phyloP scores from a whole-genome alignment of 176 grass and related monocot genomes.

The Phoenix dactylifera region DNA sequence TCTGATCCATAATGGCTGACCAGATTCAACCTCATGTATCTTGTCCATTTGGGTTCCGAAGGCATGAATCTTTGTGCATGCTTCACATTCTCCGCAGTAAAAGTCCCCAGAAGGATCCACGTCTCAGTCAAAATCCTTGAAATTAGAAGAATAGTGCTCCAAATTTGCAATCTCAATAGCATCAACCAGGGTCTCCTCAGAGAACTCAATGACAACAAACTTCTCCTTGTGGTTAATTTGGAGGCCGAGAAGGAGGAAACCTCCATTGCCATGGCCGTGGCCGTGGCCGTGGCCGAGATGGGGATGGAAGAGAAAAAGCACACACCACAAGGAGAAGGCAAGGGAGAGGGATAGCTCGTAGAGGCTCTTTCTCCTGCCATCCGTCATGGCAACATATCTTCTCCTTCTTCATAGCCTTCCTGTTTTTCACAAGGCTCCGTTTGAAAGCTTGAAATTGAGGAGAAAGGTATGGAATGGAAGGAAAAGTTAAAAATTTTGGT shows the following conservation, averaged over 20 bases:
- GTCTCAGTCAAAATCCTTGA: conserved; percentile 47
- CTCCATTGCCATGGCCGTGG: conserved; percentile 13
- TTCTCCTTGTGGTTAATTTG: conserved; percentile 24
- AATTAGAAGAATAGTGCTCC: conserved; percentile 93
- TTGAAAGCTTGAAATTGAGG: too few species aligned
- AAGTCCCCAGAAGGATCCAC: conserved; percentile 53
- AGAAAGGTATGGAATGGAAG: too few species aligned
- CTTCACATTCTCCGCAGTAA: conserved; percentile 67
- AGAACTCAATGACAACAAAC: conserved; percentile 65
- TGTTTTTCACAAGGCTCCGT: neutral
- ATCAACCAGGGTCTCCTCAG: conserved; percentile 83
- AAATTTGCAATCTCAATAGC: conserved; percentile 70
- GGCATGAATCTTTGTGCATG: conserved; percentile 74
- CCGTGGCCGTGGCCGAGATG: conserved; percentile 25
- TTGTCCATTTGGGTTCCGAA: conserved; percentile 46
- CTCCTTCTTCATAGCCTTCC: conserved; percentile 40
- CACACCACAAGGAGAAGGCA: conserved; percentile 56
- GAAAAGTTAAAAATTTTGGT: too few species aligned
- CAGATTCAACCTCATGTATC: conserved; percentile 67
- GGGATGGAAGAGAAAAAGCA: conserved; percentile 53
- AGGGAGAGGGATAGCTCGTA: conserved; percentile 65
- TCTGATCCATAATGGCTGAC: conserved; percentile 67
- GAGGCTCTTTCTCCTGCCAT: conserved; percentile 24
- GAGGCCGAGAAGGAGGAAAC: neutral
- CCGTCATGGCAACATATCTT: conserved; percentile 28